phyloP scores from a whole-genome alignment of 2,329 filamentous ascomycete genomes.

The Mariannaea elegans region DNA sequence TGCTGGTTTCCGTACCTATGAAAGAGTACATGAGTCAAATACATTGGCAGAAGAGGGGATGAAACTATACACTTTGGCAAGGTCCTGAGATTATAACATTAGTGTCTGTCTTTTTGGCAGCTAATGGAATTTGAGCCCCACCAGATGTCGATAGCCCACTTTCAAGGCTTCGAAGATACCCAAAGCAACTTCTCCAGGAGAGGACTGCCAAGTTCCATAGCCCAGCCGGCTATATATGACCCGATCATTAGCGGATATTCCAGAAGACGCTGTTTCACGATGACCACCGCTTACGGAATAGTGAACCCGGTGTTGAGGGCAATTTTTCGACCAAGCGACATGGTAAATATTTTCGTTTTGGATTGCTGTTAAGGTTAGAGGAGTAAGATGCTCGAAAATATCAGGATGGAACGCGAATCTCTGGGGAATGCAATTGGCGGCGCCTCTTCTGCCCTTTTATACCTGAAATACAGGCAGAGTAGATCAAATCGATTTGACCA shows the following conservation, averaged over 20 bases:
- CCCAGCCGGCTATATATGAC: neutral
- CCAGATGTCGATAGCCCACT: constrained; percentile 8
- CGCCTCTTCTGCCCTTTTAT: neutral
- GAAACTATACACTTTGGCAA: neutral
- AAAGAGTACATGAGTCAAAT: neutral
- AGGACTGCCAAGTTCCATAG: constrained; percentile 14
- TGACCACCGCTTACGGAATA: neutral
- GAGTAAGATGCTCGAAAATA: neutral
- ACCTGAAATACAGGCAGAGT: neutral
- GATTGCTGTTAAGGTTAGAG: neutral
- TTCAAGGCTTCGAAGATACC: constrained; percentile 14
- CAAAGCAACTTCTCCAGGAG: constrained; percentile 2
- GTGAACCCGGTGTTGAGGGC: neutral
- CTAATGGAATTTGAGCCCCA: neutral
- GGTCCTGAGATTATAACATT: neutral
- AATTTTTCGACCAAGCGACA: neutral
- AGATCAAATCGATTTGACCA: no score
- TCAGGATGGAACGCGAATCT: no score
- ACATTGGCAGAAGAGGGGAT: neutral
- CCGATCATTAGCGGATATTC: neutral
- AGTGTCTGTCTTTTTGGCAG: neutral
- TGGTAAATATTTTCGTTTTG: neutral
- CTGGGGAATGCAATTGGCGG: neutral
- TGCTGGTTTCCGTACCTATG: constrained; percentile 1
- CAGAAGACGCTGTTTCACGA: neutral